These are phyloP conservation scores for Fusarium sp. DNA, from an alignment of 2,329 filamentous ascomycete genomes.

Conservation along the genomic window DNA sequence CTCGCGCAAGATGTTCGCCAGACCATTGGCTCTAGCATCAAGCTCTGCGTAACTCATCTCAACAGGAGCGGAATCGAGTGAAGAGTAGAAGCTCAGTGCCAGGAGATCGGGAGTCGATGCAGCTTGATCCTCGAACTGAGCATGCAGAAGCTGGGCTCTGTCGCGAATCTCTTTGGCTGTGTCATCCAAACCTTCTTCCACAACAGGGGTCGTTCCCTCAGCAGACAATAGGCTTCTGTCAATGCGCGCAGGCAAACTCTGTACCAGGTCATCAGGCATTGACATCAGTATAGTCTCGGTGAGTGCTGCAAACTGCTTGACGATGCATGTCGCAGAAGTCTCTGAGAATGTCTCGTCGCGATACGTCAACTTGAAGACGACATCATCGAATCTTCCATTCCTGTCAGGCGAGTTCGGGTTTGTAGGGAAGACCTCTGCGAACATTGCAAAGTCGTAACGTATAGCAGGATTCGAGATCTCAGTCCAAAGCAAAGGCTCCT, in stretches of 20 bases:
- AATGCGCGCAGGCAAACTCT: background rate
- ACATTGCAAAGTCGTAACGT: conserved; percentile 28
- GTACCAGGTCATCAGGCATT: background rate
- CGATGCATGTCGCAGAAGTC: background rate
- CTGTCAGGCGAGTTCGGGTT: background rate
- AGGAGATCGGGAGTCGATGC: background rate
- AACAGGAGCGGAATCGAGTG: background rate
- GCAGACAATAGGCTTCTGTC: background rate
- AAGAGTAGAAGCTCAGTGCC: conserved; percentile 14
- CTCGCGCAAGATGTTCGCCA: conserved; percentile 6
- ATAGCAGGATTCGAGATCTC: conserved; percentile 17
- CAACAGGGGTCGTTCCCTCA: background rate
- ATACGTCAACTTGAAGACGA: conserved; percentile 23
- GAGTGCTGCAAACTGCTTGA: conserved; percentile 8
- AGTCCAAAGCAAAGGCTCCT: background rate
- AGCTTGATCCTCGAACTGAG: conserved; percentile 26
- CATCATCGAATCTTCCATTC: conserved; percentile 4
- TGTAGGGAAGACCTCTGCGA: conserved; percentile 18
- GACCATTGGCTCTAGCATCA: conserved; percentile 14
- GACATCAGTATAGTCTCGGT: background rate
- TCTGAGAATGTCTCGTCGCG: conserved; percentile 7
- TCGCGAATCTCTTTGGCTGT: background rate
- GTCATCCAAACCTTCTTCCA: background rate
- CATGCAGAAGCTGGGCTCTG: background rate
- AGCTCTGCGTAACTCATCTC: conserved; percentile 19